phyloP scores from a whole-genome alignment of 1,284 basidiomycete species.

The Microbotryum saponariae region DNA sequence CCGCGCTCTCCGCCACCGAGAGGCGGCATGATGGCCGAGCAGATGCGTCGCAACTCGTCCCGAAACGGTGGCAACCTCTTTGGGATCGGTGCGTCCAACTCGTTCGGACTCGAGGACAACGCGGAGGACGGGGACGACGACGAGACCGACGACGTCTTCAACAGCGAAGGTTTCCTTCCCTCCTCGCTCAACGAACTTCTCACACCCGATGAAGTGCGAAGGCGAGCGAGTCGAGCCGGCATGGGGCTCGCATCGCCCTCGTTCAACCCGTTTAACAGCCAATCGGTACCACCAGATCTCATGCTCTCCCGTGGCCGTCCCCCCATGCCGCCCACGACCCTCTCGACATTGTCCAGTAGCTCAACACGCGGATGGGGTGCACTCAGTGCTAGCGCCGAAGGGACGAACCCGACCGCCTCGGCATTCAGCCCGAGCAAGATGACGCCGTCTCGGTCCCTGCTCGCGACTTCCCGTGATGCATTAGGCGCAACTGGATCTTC shows the following conservation, averaged over 20 bases:
- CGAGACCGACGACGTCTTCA: constrained; percentile 19
- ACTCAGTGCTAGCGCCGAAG: neutral
- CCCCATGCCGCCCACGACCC: neutral
- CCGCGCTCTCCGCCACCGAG: constrained; percentile 23
- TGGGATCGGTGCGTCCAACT: constrained; percentile 7
- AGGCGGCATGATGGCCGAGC: constrained; percentile 1
- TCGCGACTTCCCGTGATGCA: neutral
- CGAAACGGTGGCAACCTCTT: neutral
- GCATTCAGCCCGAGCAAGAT: neutral
- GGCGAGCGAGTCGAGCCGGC: constrained; percentile 58
- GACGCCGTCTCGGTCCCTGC: neutral
- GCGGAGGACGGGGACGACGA: constrained; percentile 64
- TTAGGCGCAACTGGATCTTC: neutral
- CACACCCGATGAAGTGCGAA: constrained; percentile 69
- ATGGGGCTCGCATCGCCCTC: neutral
- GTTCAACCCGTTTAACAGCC: constrained; percentile 10
- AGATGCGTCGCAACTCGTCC: constrained; percentile 8
- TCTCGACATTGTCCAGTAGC: neutral
- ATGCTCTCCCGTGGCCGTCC: constrained; percentile 10
- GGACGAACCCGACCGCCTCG: neutral
- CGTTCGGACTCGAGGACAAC: constrained; percentile 44
- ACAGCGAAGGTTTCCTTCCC: constrained; percentile 69
- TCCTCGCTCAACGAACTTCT: constrained; percentile 77
- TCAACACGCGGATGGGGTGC: neutral
- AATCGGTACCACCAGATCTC: constrained; percentile 27